Percentiles rank a stretch among this genome's conserved stretches.
Conservation (phyloP, 352 stramenopile species). For the Phytopythium vexans region DNA sequence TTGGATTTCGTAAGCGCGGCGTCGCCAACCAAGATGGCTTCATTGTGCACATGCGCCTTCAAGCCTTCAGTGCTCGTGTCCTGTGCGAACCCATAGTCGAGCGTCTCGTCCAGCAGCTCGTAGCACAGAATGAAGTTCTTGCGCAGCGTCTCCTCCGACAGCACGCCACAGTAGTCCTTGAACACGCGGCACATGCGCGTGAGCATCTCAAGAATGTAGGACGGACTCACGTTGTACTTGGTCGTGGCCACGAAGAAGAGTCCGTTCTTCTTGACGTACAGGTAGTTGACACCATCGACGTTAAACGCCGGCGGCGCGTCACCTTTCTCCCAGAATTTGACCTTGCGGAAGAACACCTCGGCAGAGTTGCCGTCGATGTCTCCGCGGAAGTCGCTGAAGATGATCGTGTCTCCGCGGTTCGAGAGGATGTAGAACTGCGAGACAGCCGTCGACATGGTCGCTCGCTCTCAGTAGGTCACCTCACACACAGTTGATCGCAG, state of each 20-base stretch:
- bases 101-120: slow-evolving; percentile 98
- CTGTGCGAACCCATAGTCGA: slow-evolving; percentile 99
- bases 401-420: slow-evolving; percentile 97
- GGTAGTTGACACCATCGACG: slow-evolving; percentile 97
- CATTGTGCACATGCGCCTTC: slow-evolving; percentile 98
- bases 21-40: slow-evolving; percentile 93
- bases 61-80: slow-evolving; percentile 97
- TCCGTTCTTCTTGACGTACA: slow-evolving; percentile 98
- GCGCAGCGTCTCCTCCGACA: slow-evolving; percentile 97
- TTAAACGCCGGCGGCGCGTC: slow-evolving; percentile 97
- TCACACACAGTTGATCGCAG: no score
- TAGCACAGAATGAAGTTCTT: slow-evolving; percentile 99
- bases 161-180: slow-evolving; percentile 99
- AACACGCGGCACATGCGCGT: slow-evolving; percentile 95
- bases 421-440: slow-evolving; percentile 99
- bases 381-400: slow-evolving; percentile 96
- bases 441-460: slow-evolving; percentile 79
- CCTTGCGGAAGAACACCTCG: slow-evolving; percentile 99
- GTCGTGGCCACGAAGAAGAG: slow-evolving; percentile 98
- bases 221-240: slow-evolving; percentile 95
- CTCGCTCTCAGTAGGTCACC: no score
- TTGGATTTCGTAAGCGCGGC: slow-evolving; percentile 83
- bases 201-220: slow-evolving; percentile 95
- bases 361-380: slow-evolving; percentile 83
- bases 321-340: slow-evolving; percentile 98